Evolutionary conservation across 108 stramenopile species (phyloP).

Genomic region (Phaeodactylum tricornutum): DNA sequence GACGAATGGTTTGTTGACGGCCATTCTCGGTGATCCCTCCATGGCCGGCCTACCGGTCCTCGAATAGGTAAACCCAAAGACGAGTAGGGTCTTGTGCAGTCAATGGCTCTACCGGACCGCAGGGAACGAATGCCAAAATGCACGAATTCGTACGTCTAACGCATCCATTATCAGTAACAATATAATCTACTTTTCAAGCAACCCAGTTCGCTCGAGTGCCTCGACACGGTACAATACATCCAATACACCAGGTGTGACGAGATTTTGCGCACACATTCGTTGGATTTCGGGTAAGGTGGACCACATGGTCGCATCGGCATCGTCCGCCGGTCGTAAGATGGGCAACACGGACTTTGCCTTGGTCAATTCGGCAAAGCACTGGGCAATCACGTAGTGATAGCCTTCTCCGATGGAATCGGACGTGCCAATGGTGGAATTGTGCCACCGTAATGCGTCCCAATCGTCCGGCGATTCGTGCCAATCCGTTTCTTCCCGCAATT

Average conservation of each 20-base stretch:
- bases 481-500: slow-evolving; percentile 51
- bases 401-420: slow-evolving; percentile 29
- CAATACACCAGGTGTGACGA: too few relatives aligned
- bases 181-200: too few relatives aligned
- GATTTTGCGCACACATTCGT: too few relatives aligned
- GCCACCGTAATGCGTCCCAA: slow-evolving; percentile 25
- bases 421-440: slow-evolving; percentile 17
- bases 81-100: too few relatives aligned
- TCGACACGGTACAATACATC: too few relatives aligned
- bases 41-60: slow-evolving; percentile 56
- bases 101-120: too few relatives aligned
- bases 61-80: slow-evolving; percentile 1
- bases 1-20: slow-evolving; percentile 59
- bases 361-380: slow-evolving; percentile 12
- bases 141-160: too few relatives aligned
- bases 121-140: too few relatives aligned
- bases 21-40: slow-evolving; percentile 71
- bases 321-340: slow-evolving; percentile 20
- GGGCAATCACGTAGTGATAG: slow-evolving; percentile 62
- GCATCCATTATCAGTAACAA: too few relatives aligned
- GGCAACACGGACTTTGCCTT: slow-evolving; percentile 2
- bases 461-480: background rate
- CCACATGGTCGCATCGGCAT: slow-evolving; percentile 39
- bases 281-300: slow-evolving; percentile 21
- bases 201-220: too few relatives aligned